A percentile compares a stretch with the other conserved stretches of the same genome.
phyloP scores from a whole-genome alignment of 108 stramenopile species.

The Hondaea fermentalgiana region DNA sequence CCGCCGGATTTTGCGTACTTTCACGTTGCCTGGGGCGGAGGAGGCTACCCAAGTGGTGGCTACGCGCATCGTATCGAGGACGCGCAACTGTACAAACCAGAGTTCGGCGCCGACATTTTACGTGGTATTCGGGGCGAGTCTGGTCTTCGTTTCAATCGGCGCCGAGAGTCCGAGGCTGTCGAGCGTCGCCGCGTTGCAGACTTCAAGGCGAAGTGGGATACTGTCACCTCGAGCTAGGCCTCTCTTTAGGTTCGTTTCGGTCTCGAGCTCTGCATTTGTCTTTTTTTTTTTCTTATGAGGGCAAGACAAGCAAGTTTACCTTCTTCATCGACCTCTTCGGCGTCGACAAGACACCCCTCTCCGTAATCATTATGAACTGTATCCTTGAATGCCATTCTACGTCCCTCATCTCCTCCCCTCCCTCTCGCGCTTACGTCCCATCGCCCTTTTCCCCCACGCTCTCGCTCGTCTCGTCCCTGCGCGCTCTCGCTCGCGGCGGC shows the following conservation, averaged over 20 bases:
- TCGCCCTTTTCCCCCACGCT: no score
- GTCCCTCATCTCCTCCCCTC: no score
- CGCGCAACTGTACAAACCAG: background rate
- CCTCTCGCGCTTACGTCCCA: no score
- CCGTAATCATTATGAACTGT: no score
- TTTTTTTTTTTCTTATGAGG: no score
- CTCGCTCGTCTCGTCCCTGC: no score
- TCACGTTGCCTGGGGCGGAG: conserved; percentile 14
- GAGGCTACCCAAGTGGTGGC: background rate
- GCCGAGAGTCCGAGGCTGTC: background rate
- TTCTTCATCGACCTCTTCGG: no score
- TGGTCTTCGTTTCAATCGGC: background rate
- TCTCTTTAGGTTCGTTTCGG: background rate
- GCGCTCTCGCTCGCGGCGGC: no score
- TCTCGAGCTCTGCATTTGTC: no score
- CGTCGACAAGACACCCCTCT: no score
- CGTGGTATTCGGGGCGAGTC: background rate
- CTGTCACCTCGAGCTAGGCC: background rate
- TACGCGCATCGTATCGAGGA: conserved; percentile 10
- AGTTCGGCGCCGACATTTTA: background rate
- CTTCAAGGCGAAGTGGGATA: background rate
- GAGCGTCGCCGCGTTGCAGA: background rate
- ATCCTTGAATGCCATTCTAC: no score
- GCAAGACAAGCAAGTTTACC: no score
- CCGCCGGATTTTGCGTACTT: background rate